phyloP scores from a whole-genome alignment of 164 flowering plant species.

The Umbellularia californica region DNA sequence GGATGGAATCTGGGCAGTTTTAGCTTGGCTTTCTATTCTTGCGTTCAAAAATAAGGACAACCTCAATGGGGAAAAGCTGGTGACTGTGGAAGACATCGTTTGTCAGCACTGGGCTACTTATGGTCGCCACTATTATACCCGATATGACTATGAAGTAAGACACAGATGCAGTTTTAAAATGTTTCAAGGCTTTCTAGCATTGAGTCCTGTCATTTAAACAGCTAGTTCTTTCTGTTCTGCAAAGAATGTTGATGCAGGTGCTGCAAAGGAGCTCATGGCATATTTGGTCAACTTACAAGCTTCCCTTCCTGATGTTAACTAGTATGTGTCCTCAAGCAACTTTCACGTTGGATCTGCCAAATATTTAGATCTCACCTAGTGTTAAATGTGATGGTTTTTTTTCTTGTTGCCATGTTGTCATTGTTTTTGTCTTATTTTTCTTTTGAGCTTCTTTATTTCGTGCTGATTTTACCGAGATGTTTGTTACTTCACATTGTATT shows the following conservation, averaged over 20 bases:
- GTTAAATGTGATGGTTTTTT: neutral
- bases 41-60: slow-evolving; percentile 76
- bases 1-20: slow-evolving; percentile 98
- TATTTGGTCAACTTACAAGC: slow-evolving; percentile 81
- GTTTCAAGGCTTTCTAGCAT: neutral
- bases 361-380: neutral
- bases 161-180: neutral
- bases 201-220: slow-evolving; percentile 2
- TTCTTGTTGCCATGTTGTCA: neutral
- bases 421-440: neutral
- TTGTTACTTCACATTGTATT: no score
- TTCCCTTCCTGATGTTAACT: slow-evolving; percentile 63
- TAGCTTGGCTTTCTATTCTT: slow-evolving; percentile 96
- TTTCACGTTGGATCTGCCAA: neutral
- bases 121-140: slow-evolving; percentile 93
- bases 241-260: slow-evolving; percentile 93
- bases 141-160: slow-evolving; percentile 94
- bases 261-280: slow-evolving; percentile 93
- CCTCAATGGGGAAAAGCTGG: slow-evolving; percentile 68
- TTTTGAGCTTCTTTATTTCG: no score
- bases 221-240: slow-evolving; percentile 18
- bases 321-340: slow-evolving; percentile 38
- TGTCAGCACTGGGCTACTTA: slow-evolving; percentile 83
- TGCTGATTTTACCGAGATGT: no score
- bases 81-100: slow-evolving; percentile 91